phyloP scores from a whole-genome alignment of 768 basidiomycete species.

The Tylopilus intermedius region DNA sequence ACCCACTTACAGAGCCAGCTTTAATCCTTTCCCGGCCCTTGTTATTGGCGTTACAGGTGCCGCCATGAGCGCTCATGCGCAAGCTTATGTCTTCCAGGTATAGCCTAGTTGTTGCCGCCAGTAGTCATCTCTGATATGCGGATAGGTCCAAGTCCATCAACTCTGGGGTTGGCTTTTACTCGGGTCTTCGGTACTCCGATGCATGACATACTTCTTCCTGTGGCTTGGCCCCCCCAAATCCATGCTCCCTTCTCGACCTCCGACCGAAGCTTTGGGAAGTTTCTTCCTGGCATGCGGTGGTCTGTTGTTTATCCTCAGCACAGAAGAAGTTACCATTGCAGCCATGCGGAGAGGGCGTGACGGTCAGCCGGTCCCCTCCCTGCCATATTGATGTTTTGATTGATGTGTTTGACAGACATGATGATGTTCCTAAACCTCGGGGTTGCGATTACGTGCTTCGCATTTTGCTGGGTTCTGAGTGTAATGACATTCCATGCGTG shows the following conservation, averaged over 20 bases:
- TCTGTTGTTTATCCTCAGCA: constrained; percentile 82
- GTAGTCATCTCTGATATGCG: constrained; percentile 2
- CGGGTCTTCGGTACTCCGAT: constrained; percentile 72
- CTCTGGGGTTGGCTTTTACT: constrained; percentile 89
- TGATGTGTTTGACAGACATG: constrained; percentile 45
- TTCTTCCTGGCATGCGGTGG: constrained; percentile 89
- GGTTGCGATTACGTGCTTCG: constrained; percentile 80
- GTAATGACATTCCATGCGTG: constrained; percentile 81
- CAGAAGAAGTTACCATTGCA: constrained; percentile 83
- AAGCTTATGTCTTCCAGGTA: constrained; percentile 86
- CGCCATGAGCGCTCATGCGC: constrained; percentile 90
- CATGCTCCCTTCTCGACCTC: constrained; percentile 85
- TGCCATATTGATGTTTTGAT: constrained; percentile 4
- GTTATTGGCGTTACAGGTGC: constrained; percentile 91
- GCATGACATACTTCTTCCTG: constrained; percentile 90
- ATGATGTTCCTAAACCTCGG: constrained; percentile 88
- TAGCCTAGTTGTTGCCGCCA: background rate
- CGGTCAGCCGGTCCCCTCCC: constrained; percentile 42
- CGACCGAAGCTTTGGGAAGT: constrained; percentile 84
- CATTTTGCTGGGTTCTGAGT: constrained; percentile 77
- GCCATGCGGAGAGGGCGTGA: constrained; percentile 89
- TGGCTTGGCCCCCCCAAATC: constrained; percentile 83
- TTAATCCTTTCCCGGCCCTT: constrained; percentile 90
- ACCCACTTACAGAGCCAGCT: constrained; percentile 67
- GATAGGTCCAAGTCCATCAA: constrained; percentile 78